These are phyloP conservation scores for Russula vinacea DNA, from an alignment of 768 basidiomycete species.

Conservation along the genomic window DNA sequence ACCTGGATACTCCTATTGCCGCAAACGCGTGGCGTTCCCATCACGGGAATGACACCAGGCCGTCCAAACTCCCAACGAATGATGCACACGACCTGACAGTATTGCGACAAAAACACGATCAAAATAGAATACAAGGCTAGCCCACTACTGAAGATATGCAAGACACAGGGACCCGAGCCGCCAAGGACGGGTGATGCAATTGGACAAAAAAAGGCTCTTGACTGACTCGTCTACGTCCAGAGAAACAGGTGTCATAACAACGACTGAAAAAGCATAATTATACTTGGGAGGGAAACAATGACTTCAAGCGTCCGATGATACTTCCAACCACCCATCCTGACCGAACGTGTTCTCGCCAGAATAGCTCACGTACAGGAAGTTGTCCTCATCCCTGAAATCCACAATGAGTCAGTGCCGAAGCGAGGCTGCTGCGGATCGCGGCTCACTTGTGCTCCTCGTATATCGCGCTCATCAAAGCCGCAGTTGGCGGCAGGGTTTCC, in stretches of 20 bases:
- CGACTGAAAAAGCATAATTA: conserved; percentile 24
- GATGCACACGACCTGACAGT: conserved; percentile 1
- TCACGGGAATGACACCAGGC: too few species aligned
- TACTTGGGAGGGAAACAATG: conserved; percentile 8
- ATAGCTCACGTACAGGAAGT: conserved; percentile 98
- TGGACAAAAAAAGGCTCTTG: conserved; percentile 6
- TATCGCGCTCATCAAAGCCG: conserved; percentile 96
- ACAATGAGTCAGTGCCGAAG: background rate
- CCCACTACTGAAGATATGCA: conserved; percentile 27
- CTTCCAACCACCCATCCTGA: conserved; percentile 29
- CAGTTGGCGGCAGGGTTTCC: conserved; percentile 95
- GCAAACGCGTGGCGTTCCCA: too few species aligned
- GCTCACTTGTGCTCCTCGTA: conserved; percentile 98
- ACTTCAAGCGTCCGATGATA: conserved; percentile 29
- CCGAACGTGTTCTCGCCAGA: conserved; percentile 98
- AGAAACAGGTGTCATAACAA: conserved; percentile 16
- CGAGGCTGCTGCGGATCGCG: background rate
- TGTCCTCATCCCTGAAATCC: conserved; percentile 90
- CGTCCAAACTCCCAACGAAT: background rate
- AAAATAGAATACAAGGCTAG: conserved; percentile 27
- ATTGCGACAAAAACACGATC: conserved; percentile 20
- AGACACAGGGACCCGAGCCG: conserved; percentile 19
- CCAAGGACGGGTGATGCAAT: conserved; percentile 8
- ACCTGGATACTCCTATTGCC: too few species aligned
- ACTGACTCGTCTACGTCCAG: conserved; percentile 22